Conservation (phyloP, 768 basidiomycete genomes). For the Chalciporus pseudorubinellus region DNA sequence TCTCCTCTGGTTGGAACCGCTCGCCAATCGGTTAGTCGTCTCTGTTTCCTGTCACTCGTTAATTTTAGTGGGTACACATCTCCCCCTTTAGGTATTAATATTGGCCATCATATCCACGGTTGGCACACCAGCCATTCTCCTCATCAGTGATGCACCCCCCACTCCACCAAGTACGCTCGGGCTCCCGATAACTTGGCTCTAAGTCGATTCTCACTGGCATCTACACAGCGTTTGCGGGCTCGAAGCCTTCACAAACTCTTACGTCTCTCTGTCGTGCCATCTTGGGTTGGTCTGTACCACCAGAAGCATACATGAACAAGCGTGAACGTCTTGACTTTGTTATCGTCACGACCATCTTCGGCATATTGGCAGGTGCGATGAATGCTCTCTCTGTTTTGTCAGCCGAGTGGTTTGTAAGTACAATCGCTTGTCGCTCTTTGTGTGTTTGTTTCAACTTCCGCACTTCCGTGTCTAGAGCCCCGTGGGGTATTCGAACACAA, state of each 20-base stretch:
- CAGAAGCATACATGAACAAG: conserved; percentile 54
- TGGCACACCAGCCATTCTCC: conserved; percentile 53
- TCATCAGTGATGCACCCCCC: too few species aligned
- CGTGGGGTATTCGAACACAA: conserved; percentile 65
- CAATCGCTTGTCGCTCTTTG: conserved; percentile 29
- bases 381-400: conserved; percentile 67
- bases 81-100: too few species aligned
- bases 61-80: conserved; percentile 35
- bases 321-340: conserved; percentile 71
- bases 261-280: conserved; percentile 51
- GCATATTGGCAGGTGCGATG: conserved; percentile 60
- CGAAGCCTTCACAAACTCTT: conserved; percentile 55
- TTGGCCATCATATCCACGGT: conserved; percentile 71
- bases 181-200: conserved; percentile 2
- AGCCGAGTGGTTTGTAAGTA: conserved; percentile 62
- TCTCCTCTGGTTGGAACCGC: conserved; percentile 58
- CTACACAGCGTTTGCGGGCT: conserved; percentile 61
- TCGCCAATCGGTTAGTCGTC: conserved; percentile 58
- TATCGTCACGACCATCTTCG: conserved; percentile 59
- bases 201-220: neutral
- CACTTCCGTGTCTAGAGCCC: conserved; percentile 50
- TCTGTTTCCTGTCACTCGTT: neutral
- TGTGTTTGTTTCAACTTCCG: too few species aligned
- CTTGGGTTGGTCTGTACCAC: conserved; percentile 40
- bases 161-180: conserved; percentile 66